A percentile compares a stretch with the other conserved stretches of the same genome.
phyloP scores from a whole-genome alignment of 2,329 filamentous ascomycete species.

The Aureobasidium sp. region DNA sequence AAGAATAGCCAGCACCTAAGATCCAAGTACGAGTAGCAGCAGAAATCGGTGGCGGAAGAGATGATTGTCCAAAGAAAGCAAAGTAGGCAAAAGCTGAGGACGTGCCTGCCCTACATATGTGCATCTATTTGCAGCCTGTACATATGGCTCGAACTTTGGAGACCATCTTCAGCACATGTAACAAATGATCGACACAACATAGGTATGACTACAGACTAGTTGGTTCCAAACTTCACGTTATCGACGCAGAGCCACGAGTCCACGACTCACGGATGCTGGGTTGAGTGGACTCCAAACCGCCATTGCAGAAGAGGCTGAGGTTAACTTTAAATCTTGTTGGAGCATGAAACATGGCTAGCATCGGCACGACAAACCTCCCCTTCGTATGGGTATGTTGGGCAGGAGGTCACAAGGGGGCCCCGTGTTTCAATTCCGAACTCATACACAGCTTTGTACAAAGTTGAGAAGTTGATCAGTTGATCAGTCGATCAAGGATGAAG shows the following conservation, averaged over 20 bases:
- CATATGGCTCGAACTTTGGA: background rate
- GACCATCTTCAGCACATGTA: background rate
- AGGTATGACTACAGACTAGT: background rate
- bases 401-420: background rate
- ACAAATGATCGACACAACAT: background rate
- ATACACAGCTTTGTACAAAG: background rate
- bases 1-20: background rate
- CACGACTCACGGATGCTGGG: background rate
- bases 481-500: background rate
- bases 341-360: slow-evolving; percentile 1
- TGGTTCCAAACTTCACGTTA: background rate
- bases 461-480: background rate
- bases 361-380: background rate
- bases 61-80: background rate
- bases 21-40: background rate
- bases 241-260: slow-evolving; percentile 1
- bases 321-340: background rate
- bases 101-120: slow-evolving; percentile 3
- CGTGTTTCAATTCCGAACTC: background rate
- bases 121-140: background rate
- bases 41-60: background rate
- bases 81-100: background rate
- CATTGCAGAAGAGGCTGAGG: background rate
- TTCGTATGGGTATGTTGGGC: background rate
- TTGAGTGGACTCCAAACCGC: background rate